Conservation (phyloP, 2,329 filamentous ascomycete genomes). For the Hymenoscyphus fructigenus region DNA sequence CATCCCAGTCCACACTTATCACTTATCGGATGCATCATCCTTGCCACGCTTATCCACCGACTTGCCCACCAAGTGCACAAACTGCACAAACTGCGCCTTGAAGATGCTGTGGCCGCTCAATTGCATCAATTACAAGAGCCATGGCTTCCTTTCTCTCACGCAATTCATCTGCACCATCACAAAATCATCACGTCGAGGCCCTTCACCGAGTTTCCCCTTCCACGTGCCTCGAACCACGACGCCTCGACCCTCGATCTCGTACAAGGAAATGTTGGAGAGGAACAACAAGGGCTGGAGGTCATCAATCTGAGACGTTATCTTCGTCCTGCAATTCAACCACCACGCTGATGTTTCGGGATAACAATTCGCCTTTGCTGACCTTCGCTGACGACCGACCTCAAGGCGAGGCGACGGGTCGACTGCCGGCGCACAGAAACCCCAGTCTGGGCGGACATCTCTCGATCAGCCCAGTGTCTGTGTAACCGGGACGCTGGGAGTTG, state of each 20-base stretch:
- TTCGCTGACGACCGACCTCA: background rate
- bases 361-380: constrained; percentile 1
- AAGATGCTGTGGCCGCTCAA: background rate
- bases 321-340: background rate
- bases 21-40: background rate
- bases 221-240: background rate
- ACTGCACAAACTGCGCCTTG: background rate
- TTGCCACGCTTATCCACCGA: background rate
- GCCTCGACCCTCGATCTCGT: background rate
- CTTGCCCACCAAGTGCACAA: background rate
- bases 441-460: background rate
- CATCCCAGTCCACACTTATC: background rate
- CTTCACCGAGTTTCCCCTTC: constrained; percentile 1
- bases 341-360: background rate
- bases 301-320: background rate
- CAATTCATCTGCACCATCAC: background rate
- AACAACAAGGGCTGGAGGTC: background rate
- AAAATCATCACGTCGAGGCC: background rate
- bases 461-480: background rate
- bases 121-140: background rate
- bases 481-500: constrained; percentile 1
- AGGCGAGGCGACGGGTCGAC: background rate
- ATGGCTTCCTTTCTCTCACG: background rate
- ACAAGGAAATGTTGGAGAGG: background rate
- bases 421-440: background rate